Evolutionary conservation across 805 yeast species (phyloP), one percentile per base, ranked within the genome.

Genomic region (Lachancea sp.): DNA sequence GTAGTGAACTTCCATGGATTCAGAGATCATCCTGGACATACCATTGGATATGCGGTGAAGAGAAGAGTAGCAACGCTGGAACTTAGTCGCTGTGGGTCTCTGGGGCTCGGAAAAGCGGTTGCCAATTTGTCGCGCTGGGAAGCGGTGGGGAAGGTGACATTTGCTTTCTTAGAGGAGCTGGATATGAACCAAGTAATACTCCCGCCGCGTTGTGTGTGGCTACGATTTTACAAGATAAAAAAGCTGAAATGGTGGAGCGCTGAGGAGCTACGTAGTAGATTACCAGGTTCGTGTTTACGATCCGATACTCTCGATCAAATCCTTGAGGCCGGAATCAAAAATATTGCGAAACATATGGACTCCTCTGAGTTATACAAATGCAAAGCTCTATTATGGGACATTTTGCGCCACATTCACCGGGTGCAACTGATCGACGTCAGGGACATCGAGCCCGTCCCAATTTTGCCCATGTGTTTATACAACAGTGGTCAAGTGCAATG

Each of bases 81-180:
- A 36, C 25, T 61, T 36, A 44, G 30, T 52, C 51, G 45, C 20
- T 51, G 27, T 41, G 44, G 13, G 45, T 51, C 25, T 22, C 50
- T 8, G 41, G 58, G 15, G 38, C 35, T 25, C 38, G 25, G 37
- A 10, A 10, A 42, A n/a, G 48, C 52, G 8, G 29, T 56, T 3
- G 55, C 60, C 2, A 63, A 62, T 44, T 54, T 60, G 10, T 48
- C 54, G 5, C 52, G 53, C 41, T 63, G 66, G 66, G 63, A 58
- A 29, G 53, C 55, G 27, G 44, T 63, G 13, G 47, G 47, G 40
- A 46, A 41, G 19, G 36, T 63, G n/a, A 27, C 29, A 2, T 18
- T 63, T 9, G 34, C 30, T 11, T 47, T 51, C 19, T 35, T 60
- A 8, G 49, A 42, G 3, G 37, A 42, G 8, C 34, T 61, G 3